Evolutionary conservation across 805 yeast species (phyloP).

Genomic region (Candida caryicola): DNA sequence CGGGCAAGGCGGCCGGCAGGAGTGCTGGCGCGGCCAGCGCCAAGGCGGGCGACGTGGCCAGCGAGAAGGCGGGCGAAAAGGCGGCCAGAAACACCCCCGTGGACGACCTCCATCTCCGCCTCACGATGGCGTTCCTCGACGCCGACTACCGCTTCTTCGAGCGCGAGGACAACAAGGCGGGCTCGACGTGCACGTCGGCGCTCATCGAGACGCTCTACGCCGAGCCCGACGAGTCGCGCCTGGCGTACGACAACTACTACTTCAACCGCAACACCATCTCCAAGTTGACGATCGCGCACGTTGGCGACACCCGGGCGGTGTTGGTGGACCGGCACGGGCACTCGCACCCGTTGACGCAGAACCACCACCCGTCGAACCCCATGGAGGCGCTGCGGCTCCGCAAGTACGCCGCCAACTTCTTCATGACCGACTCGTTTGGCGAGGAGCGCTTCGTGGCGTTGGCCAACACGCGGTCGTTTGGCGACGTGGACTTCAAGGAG

Average conservation of each 20-base stretch:
- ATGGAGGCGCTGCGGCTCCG: constrained; percentile 71
- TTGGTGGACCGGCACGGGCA: constrained; percentile 78
- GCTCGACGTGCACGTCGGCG: constrained; percentile 73
- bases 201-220: constrained; percentile 50
- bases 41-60: too few relatives aligned
- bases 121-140: constrained; percentile 62
- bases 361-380: constrained; percentile 86
- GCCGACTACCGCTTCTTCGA: constrained; percentile 62
- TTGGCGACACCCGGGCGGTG: constrained; percentile 89
- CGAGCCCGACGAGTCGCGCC: constrained; percentile 24
- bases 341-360: constrained; percentile 73
- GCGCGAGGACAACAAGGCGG: constrained; percentile 42
- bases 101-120: constrained; percentile 59
- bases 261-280: constrained; percentile 67
- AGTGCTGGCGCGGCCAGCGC: too few relatives aligned
- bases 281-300: constrained; percentile 76
- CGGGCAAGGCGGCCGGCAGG: too few relatives aligned
- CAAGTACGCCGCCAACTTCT: constrained; percentile 55
- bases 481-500: constrained; percentile 77
- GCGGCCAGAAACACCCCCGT: constrained; percentile 9
- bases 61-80: constrained; percentile 19
- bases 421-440: constrained; percentile 89
- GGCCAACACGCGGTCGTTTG: constrained; percentile 93
- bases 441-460: constrained; percentile 78
- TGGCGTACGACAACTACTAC: constrained; percentile 41